A percentile compares a stretch with the other conserved stretches of the same genome.
Evolutionary conservation across 768 basidiomycete genomes (phyloP).

Genomic region (Suillus placidus): DNA sequence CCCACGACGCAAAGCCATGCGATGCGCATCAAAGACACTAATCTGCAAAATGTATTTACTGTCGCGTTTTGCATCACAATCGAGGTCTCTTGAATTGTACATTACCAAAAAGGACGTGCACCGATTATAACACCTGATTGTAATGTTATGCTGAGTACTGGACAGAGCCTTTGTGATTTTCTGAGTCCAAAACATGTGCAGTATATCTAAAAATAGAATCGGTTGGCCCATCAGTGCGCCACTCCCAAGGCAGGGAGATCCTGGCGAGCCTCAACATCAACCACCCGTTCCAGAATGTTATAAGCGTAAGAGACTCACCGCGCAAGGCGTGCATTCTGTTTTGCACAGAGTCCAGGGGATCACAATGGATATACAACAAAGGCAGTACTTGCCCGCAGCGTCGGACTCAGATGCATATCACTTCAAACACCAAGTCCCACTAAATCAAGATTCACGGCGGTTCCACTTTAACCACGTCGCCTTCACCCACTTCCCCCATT

Average conservation of each 20-base stretch:
- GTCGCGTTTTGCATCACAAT: neutral
- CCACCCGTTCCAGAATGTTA: neutral
- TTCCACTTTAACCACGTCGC: neutral
- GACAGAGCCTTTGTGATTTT: neutral
- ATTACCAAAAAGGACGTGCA: neutral
- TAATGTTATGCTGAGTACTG: neutral
- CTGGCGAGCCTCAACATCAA: neutral
- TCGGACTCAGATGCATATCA: neutral
- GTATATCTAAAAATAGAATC: neutral
- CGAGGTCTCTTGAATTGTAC: neutral
- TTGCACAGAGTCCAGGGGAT: neutral
- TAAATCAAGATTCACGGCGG: neutral
- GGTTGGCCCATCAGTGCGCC: neutral
- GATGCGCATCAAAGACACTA: neutral
- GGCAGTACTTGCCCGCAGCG: neutral
- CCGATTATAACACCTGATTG: neutral
- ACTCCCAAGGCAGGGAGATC: neutral
- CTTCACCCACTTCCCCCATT: no score
- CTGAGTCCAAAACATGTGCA: neutral
- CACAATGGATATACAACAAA: neutral
- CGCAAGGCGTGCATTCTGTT: neutral
- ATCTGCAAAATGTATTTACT: neutral
- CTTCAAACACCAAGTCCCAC: neutral
- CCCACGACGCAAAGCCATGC: neutral
- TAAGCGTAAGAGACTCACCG: neutral